phyloP scores from a whole-genome alignment of 1,284 basidiomycete genomes.

The Polyporus tsugae region DNA sequence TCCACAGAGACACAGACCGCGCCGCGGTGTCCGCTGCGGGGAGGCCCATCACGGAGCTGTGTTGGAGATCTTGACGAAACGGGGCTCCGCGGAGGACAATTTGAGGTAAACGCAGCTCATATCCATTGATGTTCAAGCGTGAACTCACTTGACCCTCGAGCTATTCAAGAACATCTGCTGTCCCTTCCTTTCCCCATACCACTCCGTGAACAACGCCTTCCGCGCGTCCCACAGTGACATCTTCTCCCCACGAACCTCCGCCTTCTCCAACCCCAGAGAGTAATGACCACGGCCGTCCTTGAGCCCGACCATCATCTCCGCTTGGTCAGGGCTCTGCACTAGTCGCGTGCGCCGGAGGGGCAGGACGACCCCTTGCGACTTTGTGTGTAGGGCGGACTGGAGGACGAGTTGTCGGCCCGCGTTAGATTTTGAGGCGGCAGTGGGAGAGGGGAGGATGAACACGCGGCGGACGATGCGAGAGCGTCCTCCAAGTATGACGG shows the following conservation, averaged over 20 bases:
- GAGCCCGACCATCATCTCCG: conserved; percentile 49
- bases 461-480: conserved; percentile 47
- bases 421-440: conserved; percentile 19
- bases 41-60: no score
- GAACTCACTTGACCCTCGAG: conserved; percentile 16
- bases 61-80: no score
- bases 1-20: no score
- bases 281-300: conserved; percentile 50
- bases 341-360: conserved; percentile 23
- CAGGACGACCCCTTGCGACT: conserved; percentile 44
- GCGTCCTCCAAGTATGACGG: conserved; percentile 44
- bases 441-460: conserved; percentile 29
- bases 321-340: conserved; percentile 23
- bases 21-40: no score
- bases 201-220: conserved; percentile 35
- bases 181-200: conserved; percentile 34
- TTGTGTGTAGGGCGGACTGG: conserved; percentile 48
- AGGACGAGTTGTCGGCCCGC: conserved; percentile 37
- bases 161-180: conserved; percentile 24
- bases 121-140: neutral
- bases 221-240: conserved; percentile 32
- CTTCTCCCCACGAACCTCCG: conserved; percentile 45
- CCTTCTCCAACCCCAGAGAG: conserved; percentile 47
- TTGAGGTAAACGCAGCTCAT: neutral
- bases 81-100: neutral